phyloP scores from a whole-genome alignment of 495 filamentous ascomycete species.

The Jackrogersella multiformis region DNA sequence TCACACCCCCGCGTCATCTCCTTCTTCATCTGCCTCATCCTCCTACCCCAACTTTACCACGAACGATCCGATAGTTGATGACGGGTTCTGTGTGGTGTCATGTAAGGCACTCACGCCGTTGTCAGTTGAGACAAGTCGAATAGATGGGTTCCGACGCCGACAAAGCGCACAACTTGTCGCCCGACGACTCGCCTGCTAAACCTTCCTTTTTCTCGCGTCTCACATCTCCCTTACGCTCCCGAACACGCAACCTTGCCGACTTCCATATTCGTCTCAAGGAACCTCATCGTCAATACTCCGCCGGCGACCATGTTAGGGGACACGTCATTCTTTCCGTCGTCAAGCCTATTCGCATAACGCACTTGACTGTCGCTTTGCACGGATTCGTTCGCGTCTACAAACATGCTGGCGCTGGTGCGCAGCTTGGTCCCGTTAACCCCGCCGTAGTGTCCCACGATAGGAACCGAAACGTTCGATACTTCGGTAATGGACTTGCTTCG shows the following conservation, averaged over 20 bases:
- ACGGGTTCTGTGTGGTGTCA: slow-evolving; percentile 43
- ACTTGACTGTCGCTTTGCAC: slow-evolving; percentile 86
- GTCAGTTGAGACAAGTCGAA: slow-evolving; percentile 41
- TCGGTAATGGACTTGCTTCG: slow-evolving; percentile 82
- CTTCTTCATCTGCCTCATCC: neutral
- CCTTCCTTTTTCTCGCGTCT: slow-evolving; percentile 58
- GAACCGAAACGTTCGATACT: slow-evolving; percentile 70
- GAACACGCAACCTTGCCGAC: slow-evolving; percentile 75
- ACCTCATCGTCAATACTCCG: slow-evolving; percentile 85
- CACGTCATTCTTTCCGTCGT: slow-evolving; percentile 82
- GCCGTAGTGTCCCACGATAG: slow-evolving; percentile 50
- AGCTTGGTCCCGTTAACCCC: slow-evolving; percentile 60
- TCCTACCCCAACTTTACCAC: neutral
- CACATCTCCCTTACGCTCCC: slow-evolving; percentile 68
- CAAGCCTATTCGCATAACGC: slow-evolving; percentile 86
- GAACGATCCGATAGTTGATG: slow-evolving; percentile 26
- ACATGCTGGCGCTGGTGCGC: slow-evolving; percentile 71
- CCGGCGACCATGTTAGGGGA: slow-evolving; percentile 70
- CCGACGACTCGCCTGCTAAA: slow-evolving; percentile 49
- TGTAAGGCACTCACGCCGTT: slow-evolving; percentile 43
- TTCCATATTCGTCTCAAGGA: slow-evolving; percentile 85
- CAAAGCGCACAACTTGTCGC: slow-evolving; percentile 42
- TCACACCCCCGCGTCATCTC: slow-evolving; percentile 18
- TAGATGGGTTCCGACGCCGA: slow-evolving; percentile 49
- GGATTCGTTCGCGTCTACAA: slow-evolving; percentile 91